These are phyloP conservation scores for Populus tremula DNA, from an alignment of 345 rosid genomes.

Conservation along the genomic window DNA sequence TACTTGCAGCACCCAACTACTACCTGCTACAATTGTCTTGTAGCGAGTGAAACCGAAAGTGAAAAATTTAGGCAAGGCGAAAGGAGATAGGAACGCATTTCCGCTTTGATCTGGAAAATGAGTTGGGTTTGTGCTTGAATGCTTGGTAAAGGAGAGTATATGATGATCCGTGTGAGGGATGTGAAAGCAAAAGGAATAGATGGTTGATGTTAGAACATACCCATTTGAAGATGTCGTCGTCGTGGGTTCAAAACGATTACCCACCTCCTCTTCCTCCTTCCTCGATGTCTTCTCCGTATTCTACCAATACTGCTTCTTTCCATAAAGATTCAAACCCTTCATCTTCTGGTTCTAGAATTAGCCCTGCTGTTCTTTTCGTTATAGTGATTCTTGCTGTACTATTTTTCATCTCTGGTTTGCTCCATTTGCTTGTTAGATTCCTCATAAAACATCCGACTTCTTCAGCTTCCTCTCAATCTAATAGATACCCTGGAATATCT, in stretches of 20 bases:
- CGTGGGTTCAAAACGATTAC: slow-evolving; percentile 20
- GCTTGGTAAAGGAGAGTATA: neutral
- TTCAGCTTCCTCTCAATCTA: slow-evolving; percentile 11
- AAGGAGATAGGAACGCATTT: neutral
- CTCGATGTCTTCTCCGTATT: slow-evolving; percentile 8
- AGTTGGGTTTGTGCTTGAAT: slow-evolving; percentile 7
- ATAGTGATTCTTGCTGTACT: slow-evolving; percentile 30
- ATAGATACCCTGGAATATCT: slow-evolving; percentile 16
- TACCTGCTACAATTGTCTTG: neutral
- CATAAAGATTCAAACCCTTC: slow-evolving; percentile 14
- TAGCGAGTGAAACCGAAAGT: neutral
- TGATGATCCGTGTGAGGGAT: slow-evolving; percentile 9
- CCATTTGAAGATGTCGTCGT: slow-evolving; percentile 22
- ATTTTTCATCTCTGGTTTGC: slow-evolving; percentile 30
- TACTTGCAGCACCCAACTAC: neutral
- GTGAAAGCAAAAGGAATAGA: slow-evolving; percentile 6
- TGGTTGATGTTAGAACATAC: slow-evolving; percentile 22
- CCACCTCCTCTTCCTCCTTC: slow-evolving; percentile 20
- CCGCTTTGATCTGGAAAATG: slow-evolving; percentile 13
- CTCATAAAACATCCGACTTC: slow-evolving; percentile 27
- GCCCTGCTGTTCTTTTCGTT: slow-evolving; percentile 30
- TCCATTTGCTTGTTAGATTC: slow-evolving; percentile 32
- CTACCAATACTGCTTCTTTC: slow-evolving; percentile 4
- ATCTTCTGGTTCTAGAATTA: slow-evolving; percentile 25
- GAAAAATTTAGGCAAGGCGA: neutral